phyloP scores from a whole-genome alignment of 2,329 filamentous ascomycete genomes.

The Paraconiothyrium sp. region DNA sequence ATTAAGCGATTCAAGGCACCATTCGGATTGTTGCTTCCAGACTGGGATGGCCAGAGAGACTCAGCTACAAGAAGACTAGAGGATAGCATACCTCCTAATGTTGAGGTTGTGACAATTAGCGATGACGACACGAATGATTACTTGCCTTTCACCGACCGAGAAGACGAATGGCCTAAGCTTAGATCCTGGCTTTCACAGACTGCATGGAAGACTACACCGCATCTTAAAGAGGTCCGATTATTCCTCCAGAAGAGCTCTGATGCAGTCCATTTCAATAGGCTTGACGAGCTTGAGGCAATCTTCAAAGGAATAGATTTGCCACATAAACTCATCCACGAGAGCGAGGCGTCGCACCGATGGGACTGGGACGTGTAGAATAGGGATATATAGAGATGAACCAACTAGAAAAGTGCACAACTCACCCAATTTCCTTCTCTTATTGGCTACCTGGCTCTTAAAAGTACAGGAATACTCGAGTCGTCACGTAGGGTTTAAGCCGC shows the following conservation, averaged over 20 bases:
- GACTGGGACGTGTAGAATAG: neutral
- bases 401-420: neutral
- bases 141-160: neutral
- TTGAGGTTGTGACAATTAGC: constrained; percentile 11
- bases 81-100: constrained; percentile 12
- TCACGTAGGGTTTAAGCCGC: neutral
- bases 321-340: constrained; percentile 1
- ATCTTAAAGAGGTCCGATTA: neutral
- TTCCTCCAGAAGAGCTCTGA: constrained; percentile 1
- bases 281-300: constrained; percentile 4
- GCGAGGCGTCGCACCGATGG: constrained; percentile 2
- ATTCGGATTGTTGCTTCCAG: constrained; percentile 1
- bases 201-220: constrained; percentile 7
- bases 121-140: neutral
- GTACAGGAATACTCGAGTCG: neutral
- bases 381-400: neutral
- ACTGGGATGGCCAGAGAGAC: neutral
- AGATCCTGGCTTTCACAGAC: constrained; percentile 1
- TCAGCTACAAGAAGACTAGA: constrained; percentile 1
- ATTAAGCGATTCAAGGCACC: constrained; percentile 7
- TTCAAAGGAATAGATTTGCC: constrained; percentile 2
- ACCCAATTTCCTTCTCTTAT: neutral
- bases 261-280: neutral
- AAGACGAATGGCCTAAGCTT: neutral
- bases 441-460: neutral